Conservation (phyloP, 441 rosid genomes). For the Corymbia citriodora region DNA sequence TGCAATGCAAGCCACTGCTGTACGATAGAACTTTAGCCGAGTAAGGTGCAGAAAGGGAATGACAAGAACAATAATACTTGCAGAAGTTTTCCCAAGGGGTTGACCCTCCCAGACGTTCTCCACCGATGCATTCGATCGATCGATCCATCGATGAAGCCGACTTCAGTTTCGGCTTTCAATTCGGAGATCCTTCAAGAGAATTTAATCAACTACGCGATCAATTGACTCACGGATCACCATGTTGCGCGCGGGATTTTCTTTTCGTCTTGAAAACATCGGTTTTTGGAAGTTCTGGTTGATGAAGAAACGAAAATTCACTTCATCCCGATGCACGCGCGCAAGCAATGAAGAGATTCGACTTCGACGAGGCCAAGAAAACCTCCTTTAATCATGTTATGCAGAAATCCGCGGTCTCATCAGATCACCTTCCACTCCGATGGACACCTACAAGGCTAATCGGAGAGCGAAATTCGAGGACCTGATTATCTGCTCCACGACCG, state of each 20-base stretch:
- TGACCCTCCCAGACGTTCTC: not conserved
- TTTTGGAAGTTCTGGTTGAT: not conserved
- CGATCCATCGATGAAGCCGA: not conserved
- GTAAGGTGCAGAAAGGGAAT: not conserved
- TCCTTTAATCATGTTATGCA: not conserved
- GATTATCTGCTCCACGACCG: conserved; percentile 69
- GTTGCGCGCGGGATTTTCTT: not conserved
- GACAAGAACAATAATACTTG: not conserved
- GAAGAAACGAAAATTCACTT: not conserved
- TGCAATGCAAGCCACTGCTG: not conserved
- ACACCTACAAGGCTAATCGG: not conserved
- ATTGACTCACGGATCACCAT: too few relatives aligned
- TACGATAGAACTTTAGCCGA: not conserved
- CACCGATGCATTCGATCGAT: not conserved
- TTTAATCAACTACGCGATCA: not conserved
- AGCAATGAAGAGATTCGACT: not conserved
- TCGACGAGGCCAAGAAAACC: not conserved
- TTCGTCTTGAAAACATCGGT: not conserved
- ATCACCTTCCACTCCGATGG: not conserved
- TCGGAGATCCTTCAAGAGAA: not conserved
- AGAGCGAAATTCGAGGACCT: conserved; percentile 18
- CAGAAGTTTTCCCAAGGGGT: not conserved
- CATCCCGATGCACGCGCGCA: not conserved
- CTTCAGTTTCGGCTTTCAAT: not conserved
- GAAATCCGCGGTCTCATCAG: not conserved